phyloP scores from a whole-genome alignment of 1,139 yeast species.

The Blastobotrys aristatus region DNA sequence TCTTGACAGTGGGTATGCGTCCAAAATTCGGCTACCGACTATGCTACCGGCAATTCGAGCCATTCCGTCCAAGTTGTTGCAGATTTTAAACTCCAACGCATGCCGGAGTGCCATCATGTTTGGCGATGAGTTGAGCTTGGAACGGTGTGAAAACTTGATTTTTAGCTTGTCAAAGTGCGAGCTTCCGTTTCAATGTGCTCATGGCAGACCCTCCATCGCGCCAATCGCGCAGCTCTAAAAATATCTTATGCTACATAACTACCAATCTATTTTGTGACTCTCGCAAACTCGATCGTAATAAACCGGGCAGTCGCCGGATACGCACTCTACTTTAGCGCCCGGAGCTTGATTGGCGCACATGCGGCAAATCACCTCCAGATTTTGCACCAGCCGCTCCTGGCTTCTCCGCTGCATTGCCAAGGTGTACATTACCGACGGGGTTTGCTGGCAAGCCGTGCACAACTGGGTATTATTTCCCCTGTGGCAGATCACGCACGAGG shows the following conservation, averaged over 20 bases:
- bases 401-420: slow-evolving; percentile 21
- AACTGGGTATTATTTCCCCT: slow-evolving; percentile 9
- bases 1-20: not conserved
- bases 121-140: slow-evolving; percentile 48
- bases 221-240: slow-evolving; percentile 40
- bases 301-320: slow-evolving; percentile 43
- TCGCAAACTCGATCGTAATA: slow-evolving; percentile 27
- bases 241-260: too few species aligned
- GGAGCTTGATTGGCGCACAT: slow-evolving; percentile 31
- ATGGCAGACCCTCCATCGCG: slow-evolving; percentile 72
- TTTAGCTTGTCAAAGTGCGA: slow-evolving; percentile 43
- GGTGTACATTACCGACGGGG: slow-evolving; percentile 18
- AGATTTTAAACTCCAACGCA: slow-evolving; percentile 52
- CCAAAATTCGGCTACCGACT: slow-evolving; percentile 2
- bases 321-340: slow-evolving; percentile 30
- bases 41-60: slow-evolving; percentile 1
- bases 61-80: slow-evolving; percentile 10
- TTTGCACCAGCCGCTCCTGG: slow-evolving; percentile 24
- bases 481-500: not conserved
- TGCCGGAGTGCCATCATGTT: slow-evolving; percentile 72
- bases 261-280: not conserved
- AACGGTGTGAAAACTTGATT: slow-evolving; percentile 46
- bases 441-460: slow-evolving; percentile 21
- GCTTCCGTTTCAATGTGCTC: slow-evolving; percentile 78
- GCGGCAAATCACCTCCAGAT: slow-evolving; percentile 31